Evolutionary conservation across 2,329 filamentous ascomycete genomes (phyloP).

Genomic region (Alternaria sp.): DNA sequence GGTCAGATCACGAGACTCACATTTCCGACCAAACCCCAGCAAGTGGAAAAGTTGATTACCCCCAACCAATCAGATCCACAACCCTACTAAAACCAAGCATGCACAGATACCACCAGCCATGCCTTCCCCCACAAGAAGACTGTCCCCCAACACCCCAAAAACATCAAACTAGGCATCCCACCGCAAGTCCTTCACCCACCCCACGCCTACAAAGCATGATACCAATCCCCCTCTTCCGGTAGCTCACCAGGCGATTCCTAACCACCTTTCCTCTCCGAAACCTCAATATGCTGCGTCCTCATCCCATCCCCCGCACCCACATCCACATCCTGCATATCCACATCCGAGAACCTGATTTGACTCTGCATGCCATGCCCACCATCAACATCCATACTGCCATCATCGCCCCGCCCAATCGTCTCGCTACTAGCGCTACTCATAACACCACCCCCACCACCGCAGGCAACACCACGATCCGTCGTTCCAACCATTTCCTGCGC

Average conservation of each 20-base stretch:
- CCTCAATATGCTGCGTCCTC: constrained; percentile 36
- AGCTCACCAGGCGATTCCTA: background rate
- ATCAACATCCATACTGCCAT: constrained; percentile 35
- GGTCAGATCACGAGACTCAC: too few species aligned
- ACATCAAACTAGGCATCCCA: background rate
- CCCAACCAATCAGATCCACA: too few species aligned
- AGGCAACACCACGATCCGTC: constrained; percentile 31
- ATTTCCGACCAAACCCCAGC: too few species aligned
- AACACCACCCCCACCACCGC: constrained; percentile 1
- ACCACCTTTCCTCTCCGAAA: constrained; percentile 38
- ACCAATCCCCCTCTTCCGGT: background rate
- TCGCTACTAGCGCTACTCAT: constrained; percentile 38
- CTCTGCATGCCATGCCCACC: constrained; percentile 13
- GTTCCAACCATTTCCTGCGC: constrained; percentile 41
- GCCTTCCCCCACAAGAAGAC: too few species aligned
- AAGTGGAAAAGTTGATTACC: background rate
- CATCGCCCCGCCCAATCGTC: constrained; percentile 30
- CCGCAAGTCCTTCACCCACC: background rate
- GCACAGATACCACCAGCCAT: background rate
- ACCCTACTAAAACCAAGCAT: background rate
- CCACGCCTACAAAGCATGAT: background rate
- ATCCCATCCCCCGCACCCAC: constrained; percentile 27
- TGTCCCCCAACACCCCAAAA: background rate
- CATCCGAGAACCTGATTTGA: constrained; percentile 30
- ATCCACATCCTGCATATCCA: constrained; percentile 38